Conservation (phyloP, 1,284 basidiomycete genomes). For the Puccinia triticina region DNA sequence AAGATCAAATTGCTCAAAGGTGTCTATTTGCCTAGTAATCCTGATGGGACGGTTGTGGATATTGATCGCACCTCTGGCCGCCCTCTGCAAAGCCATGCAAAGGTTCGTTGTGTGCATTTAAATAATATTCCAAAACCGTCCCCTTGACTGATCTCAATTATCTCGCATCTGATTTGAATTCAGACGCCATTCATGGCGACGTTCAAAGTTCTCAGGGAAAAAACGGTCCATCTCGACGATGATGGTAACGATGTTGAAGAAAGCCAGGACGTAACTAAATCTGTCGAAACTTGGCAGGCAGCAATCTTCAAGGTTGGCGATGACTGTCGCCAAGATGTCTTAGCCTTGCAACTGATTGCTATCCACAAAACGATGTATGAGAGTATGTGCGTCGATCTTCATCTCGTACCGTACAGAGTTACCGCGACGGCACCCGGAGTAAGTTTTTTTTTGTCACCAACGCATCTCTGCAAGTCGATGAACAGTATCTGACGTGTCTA, state of each 20-base stretch:
- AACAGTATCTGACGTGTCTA: constrained; percentile 17
- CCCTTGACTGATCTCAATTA: neutral
- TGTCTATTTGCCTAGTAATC: constrained; percentile 96
- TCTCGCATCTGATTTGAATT: neutral
- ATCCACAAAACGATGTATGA: constrained; percentile 99
- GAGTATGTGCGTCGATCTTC: constrained; percentile 80
- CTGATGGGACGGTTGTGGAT: constrained; percentile 92
- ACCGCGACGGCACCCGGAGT: constrained; percentile 96
- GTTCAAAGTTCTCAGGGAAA: constrained; percentile 91
- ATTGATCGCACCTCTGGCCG: constrained; percentile 95
- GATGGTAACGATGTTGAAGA: constrained; percentile 67
- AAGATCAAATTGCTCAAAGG: constrained; percentile 90
- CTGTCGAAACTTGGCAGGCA: constrained; percentile 92
- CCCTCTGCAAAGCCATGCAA: constrained; percentile 95
- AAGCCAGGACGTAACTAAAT: constrained; percentile 67
- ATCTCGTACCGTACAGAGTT: constrained; percentile 94
- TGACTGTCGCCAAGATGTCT: constrained; percentile 95
- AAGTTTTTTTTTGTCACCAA: constrained; percentile 60
- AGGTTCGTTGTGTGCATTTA: constrained; percentile 65
- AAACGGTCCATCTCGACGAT: constrained; percentile 68
- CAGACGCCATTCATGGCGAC: constrained; percentile 99
- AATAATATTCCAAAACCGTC: neutral
- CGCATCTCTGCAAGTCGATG: neutral
- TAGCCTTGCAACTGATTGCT: constrained; percentile 94
- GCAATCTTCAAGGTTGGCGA: constrained; percentile 99